phyloP scores from a whole-genome alignment of 2,329 filamentous ascomycete species.

The Calonectria hawksworthii region DNA sequence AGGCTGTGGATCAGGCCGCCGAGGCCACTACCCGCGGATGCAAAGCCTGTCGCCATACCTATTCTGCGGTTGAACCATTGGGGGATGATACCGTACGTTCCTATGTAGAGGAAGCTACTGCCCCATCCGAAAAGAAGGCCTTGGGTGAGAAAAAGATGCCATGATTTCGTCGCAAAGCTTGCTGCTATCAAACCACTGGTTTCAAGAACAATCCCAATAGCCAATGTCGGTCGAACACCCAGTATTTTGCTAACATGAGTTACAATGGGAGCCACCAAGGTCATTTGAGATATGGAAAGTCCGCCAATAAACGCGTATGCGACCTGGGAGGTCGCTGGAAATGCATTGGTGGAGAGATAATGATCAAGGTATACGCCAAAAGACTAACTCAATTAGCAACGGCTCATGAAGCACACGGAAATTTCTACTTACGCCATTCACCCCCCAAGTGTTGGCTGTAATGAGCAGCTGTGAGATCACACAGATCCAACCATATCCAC shows the following conservation, averaged over 20 bases:
- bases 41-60: not conserved
- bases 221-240: constrained; percentile 54
- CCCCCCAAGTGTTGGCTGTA: not conserved
- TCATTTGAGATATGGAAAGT: not conserved
- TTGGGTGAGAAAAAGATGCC: constrained; percentile 73
- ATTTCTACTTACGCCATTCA: not conserved
- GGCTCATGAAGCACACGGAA: not conserved
- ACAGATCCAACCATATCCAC: constrained; percentile 11
- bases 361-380: not conserved
- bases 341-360: constrained; percentile 3
- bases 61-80: constrained; percentile 68
- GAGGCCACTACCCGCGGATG: not conserved
- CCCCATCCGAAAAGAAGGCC: constrained; percentile 72
- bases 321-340: not conserved
- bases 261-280: not conserved
- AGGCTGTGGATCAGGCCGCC: not conserved
- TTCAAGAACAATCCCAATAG: constrained; percentile 67
- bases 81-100: constrained; percentile 66
- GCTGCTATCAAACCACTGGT: constrained; percentile 66
- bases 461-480: not conserved
- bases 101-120: constrained; percentile 72
- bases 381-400: not conserved
- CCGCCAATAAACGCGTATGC: not conserved
- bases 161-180: constrained; percentile 65
- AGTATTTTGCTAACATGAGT: constrained; percentile 16